These are phyloP conservation scores for Fennellomyces sp. DNA, from an alignment of 371 early-diverging fungal species.

Conservation along the genomic window DNA sequence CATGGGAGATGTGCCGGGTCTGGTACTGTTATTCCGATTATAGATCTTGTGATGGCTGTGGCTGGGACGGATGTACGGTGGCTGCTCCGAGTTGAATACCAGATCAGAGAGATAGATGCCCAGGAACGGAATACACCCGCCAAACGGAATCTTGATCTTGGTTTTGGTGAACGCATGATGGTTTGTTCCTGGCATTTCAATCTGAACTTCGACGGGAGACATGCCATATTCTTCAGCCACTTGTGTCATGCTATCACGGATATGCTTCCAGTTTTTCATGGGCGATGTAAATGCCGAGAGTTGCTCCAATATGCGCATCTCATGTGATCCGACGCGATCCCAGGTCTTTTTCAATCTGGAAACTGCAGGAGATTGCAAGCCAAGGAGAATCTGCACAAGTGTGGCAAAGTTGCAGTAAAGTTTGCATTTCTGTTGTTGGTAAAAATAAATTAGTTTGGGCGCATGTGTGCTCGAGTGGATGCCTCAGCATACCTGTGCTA, in stretches of 20 bases:
- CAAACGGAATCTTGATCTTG: constrained; percentile 51
- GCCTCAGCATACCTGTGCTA: constrained; percentile 63
- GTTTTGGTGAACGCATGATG: constrained; percentile 20
- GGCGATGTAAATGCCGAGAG: constrained; percentile 59
- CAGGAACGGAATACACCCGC: constrained; percentile 64
- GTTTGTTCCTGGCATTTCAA: constrained; percentile 36
- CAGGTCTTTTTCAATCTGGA: constrained; percentile 65
- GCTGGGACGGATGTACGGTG: constrained; percentile 52
- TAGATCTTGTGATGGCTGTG: constrained; percentile 26
- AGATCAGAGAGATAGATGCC: constrained; percentile 70
- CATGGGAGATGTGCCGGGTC: constrained; percentile 13
- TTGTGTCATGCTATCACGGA: constrained; percentile 65
- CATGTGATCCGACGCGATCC: constrained; percentile 51
- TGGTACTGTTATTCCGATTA: constrained; percentile 15
- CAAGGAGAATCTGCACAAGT: constrained; percentile 63
- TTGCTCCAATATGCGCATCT: constrained; percentile 57
- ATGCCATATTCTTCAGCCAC: constrained; percentile 64
- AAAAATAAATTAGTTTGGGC: too few relatives aligned
- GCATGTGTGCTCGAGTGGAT: too few relatives aligned
- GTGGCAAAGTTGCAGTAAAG: constrained; percentile 68
- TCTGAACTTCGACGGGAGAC: constrained; percentile 53
- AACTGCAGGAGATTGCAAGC: constrained; percentile 64
- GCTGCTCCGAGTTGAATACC: constrained; percentile 67
- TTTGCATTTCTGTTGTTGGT: constrained; percentile 60
- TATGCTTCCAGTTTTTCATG: constrained; percentile 57